Percentiles rank a stretch among this genome's conserved stretches.
phyloP scores from a whole-genome alignment of 192 early-diverging fungal genomes.

The Gaertneriomyces sp. region DNA sequence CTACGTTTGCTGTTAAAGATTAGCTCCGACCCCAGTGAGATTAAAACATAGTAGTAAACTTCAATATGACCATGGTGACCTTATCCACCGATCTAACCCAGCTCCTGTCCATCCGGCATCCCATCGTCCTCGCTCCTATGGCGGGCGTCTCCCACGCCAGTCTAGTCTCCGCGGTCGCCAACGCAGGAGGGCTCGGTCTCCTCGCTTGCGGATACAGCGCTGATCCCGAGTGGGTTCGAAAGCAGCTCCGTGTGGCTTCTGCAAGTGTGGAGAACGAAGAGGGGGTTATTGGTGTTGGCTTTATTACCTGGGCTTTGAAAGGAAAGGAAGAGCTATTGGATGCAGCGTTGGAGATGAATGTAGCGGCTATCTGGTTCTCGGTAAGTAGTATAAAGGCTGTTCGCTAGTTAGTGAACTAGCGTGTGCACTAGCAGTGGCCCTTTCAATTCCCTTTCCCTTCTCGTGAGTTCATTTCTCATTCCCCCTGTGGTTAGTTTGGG shows the following conservation, averaged over 20 bases:
- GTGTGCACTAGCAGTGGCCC: too few species aligned
- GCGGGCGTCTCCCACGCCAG: constrained; percentile 33
- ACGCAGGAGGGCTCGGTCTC: constrained; percentile 37
- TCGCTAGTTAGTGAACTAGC: too few species aligned
- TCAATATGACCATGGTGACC: neutral
- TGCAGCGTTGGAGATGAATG: constrained; percentile 22
- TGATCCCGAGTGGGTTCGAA: neutral
- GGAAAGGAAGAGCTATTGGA: constrained; percentile 35
- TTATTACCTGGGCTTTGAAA: neutral
- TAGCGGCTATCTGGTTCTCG: constrained; percentile 18
- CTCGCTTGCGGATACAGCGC: constrained; percentile 2
- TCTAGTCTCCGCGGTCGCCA: constrained; percentile 41
- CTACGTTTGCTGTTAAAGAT: too few species aligned
- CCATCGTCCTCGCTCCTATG: constrained; percentile 47
- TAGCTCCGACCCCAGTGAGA: too few species aligned
- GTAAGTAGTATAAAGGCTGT: neutral
- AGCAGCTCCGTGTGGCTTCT: neutral
- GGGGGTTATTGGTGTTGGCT: neutral
- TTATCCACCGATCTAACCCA: constrained; percentile 8
- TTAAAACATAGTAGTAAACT: too few species aligned
- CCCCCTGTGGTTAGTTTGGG: neutral
- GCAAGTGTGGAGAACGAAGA: neutral
- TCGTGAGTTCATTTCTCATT: too few species aligned
- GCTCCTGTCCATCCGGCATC: constrained; percentile 25
- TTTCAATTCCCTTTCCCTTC: too few species aligned